Evolutionary conservation across 225 moss, liverwort and hornwort genomes (phyloP), one percentile per base, ranked within the genome.

Genomic region (Ulota crispa): DNA sequence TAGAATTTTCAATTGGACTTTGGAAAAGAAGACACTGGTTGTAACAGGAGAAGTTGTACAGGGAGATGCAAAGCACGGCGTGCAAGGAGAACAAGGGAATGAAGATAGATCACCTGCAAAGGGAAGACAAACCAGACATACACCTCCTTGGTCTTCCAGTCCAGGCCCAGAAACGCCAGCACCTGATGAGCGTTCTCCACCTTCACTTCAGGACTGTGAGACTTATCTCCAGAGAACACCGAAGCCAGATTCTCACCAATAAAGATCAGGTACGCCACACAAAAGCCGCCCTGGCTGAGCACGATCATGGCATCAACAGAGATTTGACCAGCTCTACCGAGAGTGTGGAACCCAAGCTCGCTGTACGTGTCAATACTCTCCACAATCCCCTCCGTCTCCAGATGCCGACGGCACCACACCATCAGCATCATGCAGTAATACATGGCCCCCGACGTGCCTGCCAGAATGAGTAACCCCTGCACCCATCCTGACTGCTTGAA

Each of bases 401-500:
- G 56, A 82, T 85, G 90, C 37, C 91, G 89, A 66, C 95, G 96
- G 53, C 91, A 87, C 57, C 81, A 78, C 47, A 99, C 89, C 52
- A 99, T 81, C 14, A 96, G 90, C 94, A 96, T 91, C 99, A 94
- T 96, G 76, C 90, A 91, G 87, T 99, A 85, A 73, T 88, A 99
- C 87, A 87, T 91, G 15, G 91, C 83, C 3, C 85, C 54, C 9
- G 93, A 88, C 9, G 94, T 77, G 11, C 82, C 80, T 10, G 86
- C 34, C 77, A 99, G 68, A 32, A 89, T 85, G 63, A 96, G 80
- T 62, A 87, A 85, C 31, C 92, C 96, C 63, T 90, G 85, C 1
- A 96, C 28, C 99, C 99, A 99, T 89, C 99, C 99, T 0, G 99
- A 90, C 85, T 88, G 84, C 86, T 93, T 96, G 83, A 96, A 96